phyloP scores from a whole-genome alignment of 345 rosid genomes.

The Microcos paniculata region DNA sequence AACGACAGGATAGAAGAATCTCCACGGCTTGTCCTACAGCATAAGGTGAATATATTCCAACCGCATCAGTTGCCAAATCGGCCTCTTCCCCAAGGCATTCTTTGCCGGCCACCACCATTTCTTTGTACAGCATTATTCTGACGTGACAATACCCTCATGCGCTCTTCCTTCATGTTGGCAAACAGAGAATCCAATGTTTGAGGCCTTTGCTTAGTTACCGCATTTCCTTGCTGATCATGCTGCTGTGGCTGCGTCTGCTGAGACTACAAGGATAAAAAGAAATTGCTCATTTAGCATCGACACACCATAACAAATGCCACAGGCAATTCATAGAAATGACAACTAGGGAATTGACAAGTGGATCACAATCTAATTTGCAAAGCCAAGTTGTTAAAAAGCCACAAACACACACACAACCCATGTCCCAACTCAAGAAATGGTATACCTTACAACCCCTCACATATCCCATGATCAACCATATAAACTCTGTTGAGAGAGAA shows the following conservation, averaged over 20 bases:
- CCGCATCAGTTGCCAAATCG: slow-evolving; percentile 41
- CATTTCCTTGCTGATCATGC: slow-evolving; percentile 33
- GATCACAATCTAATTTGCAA: background rate
- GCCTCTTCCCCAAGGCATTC: slow-evolving; percentile 61
- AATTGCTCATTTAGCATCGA: background rate
- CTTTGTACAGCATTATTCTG: slow-evolving; percentile 30
- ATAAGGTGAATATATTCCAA: background rate
- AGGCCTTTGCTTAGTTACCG: slow-evolving; percentile 48
- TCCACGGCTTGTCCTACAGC: background rate
- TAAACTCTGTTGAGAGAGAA: background rate
- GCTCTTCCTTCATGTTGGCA: slow-evolving; percentile 84
- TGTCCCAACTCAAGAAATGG: background rate
- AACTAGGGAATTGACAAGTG: background rate
- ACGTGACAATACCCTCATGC: slow-evolving; percentile 44
- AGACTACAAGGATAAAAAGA: slow-evolving; percentile 2
- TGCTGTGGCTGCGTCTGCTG: slow-evolving; percentile 22
- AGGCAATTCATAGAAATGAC: background rate
- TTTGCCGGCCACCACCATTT: slow-evolving; percentile 34
- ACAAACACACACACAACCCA: background rate
- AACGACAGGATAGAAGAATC: background rate
- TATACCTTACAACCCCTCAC: background rate
- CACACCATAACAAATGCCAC: background rate
- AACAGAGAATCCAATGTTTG: slow-evolving; percentile 78
- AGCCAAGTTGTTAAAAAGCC: background rate
- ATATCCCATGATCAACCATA: background rate